Evolutionary conservation across 371 early-diverging fungal species (phyloP), one percentile per base, ranked within the genome.

Genomic region (Dinochytrium kinnereticum): DNA sequence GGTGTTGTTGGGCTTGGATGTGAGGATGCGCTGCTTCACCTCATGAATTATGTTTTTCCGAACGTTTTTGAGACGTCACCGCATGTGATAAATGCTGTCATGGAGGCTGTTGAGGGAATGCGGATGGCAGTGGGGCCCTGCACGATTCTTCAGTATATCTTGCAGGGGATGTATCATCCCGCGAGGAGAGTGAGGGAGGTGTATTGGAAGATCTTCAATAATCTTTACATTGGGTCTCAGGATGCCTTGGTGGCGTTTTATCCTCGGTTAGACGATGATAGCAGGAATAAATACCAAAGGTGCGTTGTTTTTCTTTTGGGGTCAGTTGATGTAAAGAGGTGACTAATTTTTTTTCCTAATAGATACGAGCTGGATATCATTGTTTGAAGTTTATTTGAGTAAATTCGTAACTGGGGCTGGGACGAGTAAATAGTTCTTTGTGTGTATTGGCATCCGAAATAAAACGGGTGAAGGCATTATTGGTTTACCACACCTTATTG

Each of bases 191-290:
- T 98, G 7, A 90, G 99, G 44, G 95, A 97, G 80, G 91, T 96
- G 19, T 98, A 98, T 81, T 97, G 97, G 97, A 95, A 96, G 85
- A 93, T 99, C 64, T 98, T 94, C 86, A 98, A 98, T 80, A 93
- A 91, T 70, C 77, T 95, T 75, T 98, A 97, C 74, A 94, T 98
- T 76, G 92, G 91, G 13, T 83, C 90, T n/a, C 98, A 97, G 85
- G 97, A 96, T 73, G 91, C 93, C n/a, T 77, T 98, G 69, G 94
- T 97, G 3, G 90, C 97, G 0, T 94, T 83, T 75, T 98, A 95
- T 75, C 97, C 99, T 19, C 80, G 93, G 44, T 86, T 97, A 59
- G 96, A 95, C 71, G 87, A 93, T 76, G 94, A 95, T 70, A 90
- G 86, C 34, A 75, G 86, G 13, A 94, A 95, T 39, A 44, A 71